A percentile compares a stretch with the other conserved stretches of the same genome.
Evolutionary conservation across 768 basidiomycete genomes (phyloP).

Genomic region (Dioszegia hungarica): DNA sequence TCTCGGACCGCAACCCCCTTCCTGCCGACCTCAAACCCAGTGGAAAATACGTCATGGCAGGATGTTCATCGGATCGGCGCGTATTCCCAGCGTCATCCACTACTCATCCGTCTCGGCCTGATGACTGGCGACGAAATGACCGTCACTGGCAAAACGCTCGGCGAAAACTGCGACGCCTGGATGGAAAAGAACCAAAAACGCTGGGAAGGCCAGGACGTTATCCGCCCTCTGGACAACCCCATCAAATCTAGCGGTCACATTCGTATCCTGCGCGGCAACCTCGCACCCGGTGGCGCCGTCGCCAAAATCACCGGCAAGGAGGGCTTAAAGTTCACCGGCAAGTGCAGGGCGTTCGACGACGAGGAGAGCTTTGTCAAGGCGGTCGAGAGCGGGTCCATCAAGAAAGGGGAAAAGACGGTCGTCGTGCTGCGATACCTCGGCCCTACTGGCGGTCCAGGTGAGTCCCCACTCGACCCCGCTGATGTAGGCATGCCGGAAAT

Average conservation of each 20-base stretch:
- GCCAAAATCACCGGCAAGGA: slow-evolving; percentile 94
- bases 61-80: slow-evolving; percentile 94
- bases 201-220: slow-evolving; percentile 73
- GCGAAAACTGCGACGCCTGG: slow-evolving; percentile 87
- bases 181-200: slow-evolving; percentile 42
- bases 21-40: slow-evolving; percentile 94
- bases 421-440: slow-evolving; percentile 93
- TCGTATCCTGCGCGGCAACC: slow-evolving; percentile 73
- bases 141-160: slow-evolving; percentile 84
- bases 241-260: slow-evolving; percentile 84
- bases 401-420: slow-evolving; percentile 93
- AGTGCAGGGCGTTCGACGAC: slow-evolving; percentile 84
- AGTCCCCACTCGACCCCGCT: not conserved
- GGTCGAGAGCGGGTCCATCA: slow-evolving; percentile 80
- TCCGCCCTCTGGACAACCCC: slow-evolving; percentile 66
- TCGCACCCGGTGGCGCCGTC: slow-evolving; percentile 79
- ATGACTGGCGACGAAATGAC: slow-evolving; percentile 88
- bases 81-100: slow-evolving; percentile 85
- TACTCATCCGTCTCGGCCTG: slow-evolving; percentile 79
- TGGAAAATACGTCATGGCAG: slow-evolving; percentile 98
- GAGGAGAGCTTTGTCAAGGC: slow-evolving; percentile 84
- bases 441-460: slow-evolving; percentile 6
- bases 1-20: slow-evolving; percentile 90
- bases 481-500: slow-evolving; percentile 92
- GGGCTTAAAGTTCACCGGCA: slow-evolving; percentile 77